phyloP scores from a whole-genome alignment of 441 rosid genomes.

The Populus tomentosa region DNA sequence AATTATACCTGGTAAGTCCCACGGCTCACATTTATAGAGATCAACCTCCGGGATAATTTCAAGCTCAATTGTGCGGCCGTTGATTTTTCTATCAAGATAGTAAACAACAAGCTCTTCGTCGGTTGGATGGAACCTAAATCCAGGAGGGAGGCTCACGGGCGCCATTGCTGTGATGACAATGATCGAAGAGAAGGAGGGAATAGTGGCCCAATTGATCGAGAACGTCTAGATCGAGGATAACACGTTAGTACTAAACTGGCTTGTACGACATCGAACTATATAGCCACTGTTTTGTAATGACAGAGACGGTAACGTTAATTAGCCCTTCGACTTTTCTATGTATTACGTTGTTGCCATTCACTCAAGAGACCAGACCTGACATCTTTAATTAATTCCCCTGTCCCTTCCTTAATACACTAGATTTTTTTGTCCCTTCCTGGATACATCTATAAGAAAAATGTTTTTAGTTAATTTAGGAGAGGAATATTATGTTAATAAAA shows the following conservation, averaged over 20 bases:
- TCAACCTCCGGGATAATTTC: slow-evolving; percentile 72
- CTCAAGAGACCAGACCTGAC: background rate
- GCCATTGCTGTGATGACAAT: slow-evolving; percentile 32
- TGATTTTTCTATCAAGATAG: slow-evolving; percentile 64
- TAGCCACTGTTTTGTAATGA: slow-evolving; percentile 28
- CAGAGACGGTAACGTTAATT: background rate
- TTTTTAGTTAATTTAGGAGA: background rate
- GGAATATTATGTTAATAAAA: background rate
- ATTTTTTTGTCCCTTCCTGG: background rate
- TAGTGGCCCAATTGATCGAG: background rate
- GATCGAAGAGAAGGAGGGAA: background rate
- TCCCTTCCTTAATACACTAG: background rate
- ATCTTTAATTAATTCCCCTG: slow-evolving; percentile 14
- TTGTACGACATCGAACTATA: slow-evolving; percentile 32
- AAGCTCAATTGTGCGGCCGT: slow-evolving; percentile 57
- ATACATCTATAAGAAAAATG: background rate
- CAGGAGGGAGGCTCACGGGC: slow-evolving; percentile 69
- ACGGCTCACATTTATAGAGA: slow-evolving; percentile 81
- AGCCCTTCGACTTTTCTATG: background rate
- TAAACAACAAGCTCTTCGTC: slow-evolving; percentile 83
- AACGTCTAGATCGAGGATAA: slow-evolving; percentile 7
- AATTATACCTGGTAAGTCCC: slow-evolving; percentile 76
- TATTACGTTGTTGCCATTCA: background rate
- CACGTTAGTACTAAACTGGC: slow-evolving; percentile 14
- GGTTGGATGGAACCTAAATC: slow-evolving; percentile 82